Conservation (phyloP, 306 rosid species). For the Citrullus amarus region DNA sequence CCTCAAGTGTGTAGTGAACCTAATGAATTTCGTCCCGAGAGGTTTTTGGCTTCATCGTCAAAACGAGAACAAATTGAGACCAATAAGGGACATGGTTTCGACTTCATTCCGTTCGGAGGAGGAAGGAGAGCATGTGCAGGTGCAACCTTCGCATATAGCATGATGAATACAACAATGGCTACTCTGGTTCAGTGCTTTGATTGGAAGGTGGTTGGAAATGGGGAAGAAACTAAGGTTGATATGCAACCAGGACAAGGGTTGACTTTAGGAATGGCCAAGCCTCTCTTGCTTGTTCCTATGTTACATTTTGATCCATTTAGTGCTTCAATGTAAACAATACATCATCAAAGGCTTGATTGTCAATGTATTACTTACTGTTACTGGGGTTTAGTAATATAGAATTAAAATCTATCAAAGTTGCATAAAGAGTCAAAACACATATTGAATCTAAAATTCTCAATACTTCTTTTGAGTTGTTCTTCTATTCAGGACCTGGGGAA, state of each 20-base stretch:
- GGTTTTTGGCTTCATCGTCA: slow-evolving; percentile 16
- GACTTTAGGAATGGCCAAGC: slow-evolving; percentile 1
- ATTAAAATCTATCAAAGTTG: neutral
- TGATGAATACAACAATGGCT: slow-evolving; percentile 12
- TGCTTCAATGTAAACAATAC: neutral
- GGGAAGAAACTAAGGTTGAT: slow-evolving; percentile 1
- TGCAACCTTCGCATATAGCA: slow-evolving; percentile 12
- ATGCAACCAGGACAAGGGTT: neutral
- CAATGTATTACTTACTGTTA: neutral
- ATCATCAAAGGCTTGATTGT: neutral
- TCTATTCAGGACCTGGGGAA: no score
- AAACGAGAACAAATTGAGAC: neutral
- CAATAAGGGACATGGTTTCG: slow-evolving; percentile 22
- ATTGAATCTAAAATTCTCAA: no score
- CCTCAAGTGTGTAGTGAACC: slow-evolving; percentile 33
- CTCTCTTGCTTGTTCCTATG: slow-evolving; percentile 1
- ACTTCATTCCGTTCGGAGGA: slow-evolving; percentile 34
- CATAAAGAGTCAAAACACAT: neutral
- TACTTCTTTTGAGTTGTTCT: no score
- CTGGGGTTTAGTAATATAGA: neutral
- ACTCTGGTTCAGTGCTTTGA: slow-evolving; percentile 41
- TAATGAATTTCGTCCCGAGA: slow-evolving; percentile 19
- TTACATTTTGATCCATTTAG: neutral
- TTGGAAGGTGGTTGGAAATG: slow-evolving; percentile 17
- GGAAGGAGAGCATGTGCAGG: slow-evolving; percentile 54